phyloP scores from a whole-genome alignment of 208 protist genomes.

The Balamuthia mandrillaris region DNA sequence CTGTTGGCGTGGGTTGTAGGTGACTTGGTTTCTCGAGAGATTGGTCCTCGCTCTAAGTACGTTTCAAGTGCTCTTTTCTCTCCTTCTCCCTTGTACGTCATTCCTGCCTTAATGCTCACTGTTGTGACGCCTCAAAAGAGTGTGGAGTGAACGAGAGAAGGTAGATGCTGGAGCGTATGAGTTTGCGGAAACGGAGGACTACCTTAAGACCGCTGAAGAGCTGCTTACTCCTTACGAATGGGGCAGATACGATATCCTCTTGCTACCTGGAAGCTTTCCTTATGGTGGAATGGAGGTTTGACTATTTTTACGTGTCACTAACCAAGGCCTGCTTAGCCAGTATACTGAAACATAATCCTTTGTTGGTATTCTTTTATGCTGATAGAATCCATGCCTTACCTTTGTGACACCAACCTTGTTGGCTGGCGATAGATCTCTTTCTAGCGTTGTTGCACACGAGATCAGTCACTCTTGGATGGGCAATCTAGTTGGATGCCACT shows the following conservation, averaged over 20 bases:
- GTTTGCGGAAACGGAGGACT: conserved; percentile 80
- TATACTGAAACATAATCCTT: conserved; percentile 53
- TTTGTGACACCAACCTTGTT: conserved; percentile 83
- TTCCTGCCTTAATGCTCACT: background rate
- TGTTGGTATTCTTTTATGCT: background rate
- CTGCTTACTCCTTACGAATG: conserved; percentile 72
- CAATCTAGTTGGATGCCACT: conserved; percentile 74
- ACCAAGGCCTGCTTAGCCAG: background rate
- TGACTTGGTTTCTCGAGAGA: conserved; percentile 49
- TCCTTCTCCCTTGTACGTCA: background rate
- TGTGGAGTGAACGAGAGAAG: conserved; percentile 53
- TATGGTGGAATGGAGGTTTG: conserved; percentile 79
- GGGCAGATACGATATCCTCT: conserved; percentile 75
- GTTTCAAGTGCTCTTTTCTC: background rate
- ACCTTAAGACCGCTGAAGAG: conserved; percentile 65
- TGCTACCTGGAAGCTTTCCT: conserved; percentile 79
- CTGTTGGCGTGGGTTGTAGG: conserved; percentile 51
- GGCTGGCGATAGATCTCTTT: conserved; percentile 73
- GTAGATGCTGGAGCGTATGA: conserved; percentile 72
- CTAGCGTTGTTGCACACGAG: conserved; percentile 81
- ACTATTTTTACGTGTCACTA: too few relatives aligned
- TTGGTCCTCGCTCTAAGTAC: conserved; percentile 47
- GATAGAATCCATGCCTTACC: conserved; percentile 61
- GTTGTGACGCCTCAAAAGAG: background rate
- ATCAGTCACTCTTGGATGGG: conserved; percentile 78